These are phyloP conservation scores for Jaapia argillacea DNA, from an alignment of 768 basidiomycete species.

Conservation along the genomic window DNA sequence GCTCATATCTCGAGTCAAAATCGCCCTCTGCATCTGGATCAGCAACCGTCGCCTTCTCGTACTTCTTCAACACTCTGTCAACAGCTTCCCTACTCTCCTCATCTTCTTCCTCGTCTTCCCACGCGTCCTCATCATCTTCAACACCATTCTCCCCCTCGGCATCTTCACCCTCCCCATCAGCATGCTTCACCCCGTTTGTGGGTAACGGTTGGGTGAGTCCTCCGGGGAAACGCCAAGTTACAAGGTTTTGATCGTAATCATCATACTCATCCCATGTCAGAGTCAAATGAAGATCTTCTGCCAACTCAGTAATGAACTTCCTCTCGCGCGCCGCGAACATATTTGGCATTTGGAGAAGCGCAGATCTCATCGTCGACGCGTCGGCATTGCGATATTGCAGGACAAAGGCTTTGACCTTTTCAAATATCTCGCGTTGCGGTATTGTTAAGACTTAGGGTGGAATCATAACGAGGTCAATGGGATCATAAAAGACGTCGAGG, in stretches of 20 bases:
- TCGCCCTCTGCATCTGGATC: constrained; percentile 63
- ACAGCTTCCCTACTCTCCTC: constrained; percentile 67
- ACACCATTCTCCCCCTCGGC: constrained; percentile 30
- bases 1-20: constrained; percentile 73
- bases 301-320: constrained; percentile 67
- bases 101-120: constrained; percentile 48
- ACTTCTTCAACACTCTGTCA: constrained; percentile 78
- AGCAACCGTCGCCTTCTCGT: constrained; percentile 71
- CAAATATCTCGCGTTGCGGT: constrained; percentile 69
- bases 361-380: constrained; percentile 21
- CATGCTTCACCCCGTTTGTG: constrained; percentile 17
- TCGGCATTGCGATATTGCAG: constrained; percentile 29
- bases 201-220: constrained; percentile 23
- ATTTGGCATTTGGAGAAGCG: constrained; percentile 61
- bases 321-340: constrained; percentile 73
- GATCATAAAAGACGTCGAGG: background rate
- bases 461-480: background rate
- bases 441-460: constrained; percentile 49
- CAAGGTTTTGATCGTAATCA: constrained; percentile 68
- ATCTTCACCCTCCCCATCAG: constrained; percentile 24
- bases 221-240: constrained; percentile 55
- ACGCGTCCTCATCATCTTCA: constrained; percentile 43
- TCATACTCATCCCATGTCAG: constrained; percentile 94
- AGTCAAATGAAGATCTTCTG: constrained; percentile 65
- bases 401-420: constrained; percentile 71